These are phyloP conservation scores for Protea cynaroides DNA, from an alignment of 164 flowering plant genomes.

Conservation along the genomic window DNA sequence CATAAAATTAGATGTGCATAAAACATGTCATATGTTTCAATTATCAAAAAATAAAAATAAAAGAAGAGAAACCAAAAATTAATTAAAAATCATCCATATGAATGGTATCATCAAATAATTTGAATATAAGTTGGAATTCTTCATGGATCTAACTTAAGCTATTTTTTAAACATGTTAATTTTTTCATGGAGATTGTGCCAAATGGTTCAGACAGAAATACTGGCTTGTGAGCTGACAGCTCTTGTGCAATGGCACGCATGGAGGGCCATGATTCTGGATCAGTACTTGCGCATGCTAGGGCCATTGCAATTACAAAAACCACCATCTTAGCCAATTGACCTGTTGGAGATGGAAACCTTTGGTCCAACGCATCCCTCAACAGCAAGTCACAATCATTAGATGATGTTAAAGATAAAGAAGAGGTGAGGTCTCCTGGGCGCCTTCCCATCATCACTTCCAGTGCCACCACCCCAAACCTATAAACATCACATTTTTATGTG, in stretches of 20 bases:
- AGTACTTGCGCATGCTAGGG: slow-evolving; percentile 41
- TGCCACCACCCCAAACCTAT: slow-evolving; percentile 69
- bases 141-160: too few species aligned
- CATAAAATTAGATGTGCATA: too few species aligned
- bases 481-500: slow-evolving; percentile 65
- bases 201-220: slow-evolving; percentile 15
- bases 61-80: too few species aligned
- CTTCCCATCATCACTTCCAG: slow-evolving; percentile 60
- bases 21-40: too few species aligned
- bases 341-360: slow-evolving; percentile 43
- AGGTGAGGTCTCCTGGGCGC: slow-evolving; percentile 59
- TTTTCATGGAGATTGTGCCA: slow-evolving; percentile 22
- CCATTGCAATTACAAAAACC: slow-evolving; percentile 32
- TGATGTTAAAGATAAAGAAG: slow-evolving; percentile 17
- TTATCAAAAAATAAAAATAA: too few species aligned
- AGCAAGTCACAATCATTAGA: slow-evolving; percentile 12
- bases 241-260: slow-evolving; percentile 46
- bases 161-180: slow-evolving; percentile 8
- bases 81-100: too few species aligned
- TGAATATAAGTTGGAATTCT: too few species aligned
- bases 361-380: slow-evolving; percentile 49
- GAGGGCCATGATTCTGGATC: slow-evolving; percentile 54
- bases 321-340: slow-evolving; percentile 43
- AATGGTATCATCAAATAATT: too few species aligned
- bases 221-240: slow-evolving; percentile 32